Percentiles rank a stretch among this genome's conserved stretches.
Conservation (phyloP, 148 eudicot species). For the Hydrangea macrophylla region DNA sequence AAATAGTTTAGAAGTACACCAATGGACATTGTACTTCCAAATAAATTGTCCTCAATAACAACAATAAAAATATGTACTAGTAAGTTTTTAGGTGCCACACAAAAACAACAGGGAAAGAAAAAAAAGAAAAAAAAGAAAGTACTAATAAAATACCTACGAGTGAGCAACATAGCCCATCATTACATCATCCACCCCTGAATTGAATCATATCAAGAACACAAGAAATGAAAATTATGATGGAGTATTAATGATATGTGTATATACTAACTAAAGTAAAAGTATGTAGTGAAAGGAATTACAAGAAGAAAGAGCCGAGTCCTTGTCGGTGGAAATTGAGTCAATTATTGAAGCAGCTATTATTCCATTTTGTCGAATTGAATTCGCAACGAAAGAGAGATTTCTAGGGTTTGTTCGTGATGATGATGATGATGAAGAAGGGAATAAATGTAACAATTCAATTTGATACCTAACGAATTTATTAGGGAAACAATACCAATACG, state of each 20-base stretch:
- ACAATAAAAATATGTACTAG: neutral
- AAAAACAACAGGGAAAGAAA: too few species aligned
- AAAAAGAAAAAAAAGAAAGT: neutral
- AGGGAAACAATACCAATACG: neutral
- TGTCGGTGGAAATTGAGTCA: neutral
- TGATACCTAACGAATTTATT: neutral
- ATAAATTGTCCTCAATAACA: neutral
- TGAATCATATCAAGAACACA: neutral
- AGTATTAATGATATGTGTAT: neutral
- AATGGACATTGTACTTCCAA: neutral
- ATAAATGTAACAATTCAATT: neutral
- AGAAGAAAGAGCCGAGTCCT: constrained; percentile 12
- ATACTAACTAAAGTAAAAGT: too few species aligned
- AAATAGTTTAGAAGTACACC: neutral
- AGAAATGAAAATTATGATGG: too few species aligned
- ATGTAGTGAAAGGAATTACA: neutral
- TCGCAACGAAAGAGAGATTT: constrained; percentile 4
- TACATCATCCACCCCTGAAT: constrained; percentile 49
- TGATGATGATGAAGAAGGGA: neutral
- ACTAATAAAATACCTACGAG: constrained; percentile 63
- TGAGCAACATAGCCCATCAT: constrained; percentile 78
- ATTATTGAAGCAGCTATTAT: neutral
- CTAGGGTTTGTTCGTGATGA: neutral
- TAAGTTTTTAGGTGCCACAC: neutral
- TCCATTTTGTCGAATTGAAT: neutral